Conservation (phyloP, 2,329 filamentous ascomycete genomes). For the Claviceps arundinis region DNA sequence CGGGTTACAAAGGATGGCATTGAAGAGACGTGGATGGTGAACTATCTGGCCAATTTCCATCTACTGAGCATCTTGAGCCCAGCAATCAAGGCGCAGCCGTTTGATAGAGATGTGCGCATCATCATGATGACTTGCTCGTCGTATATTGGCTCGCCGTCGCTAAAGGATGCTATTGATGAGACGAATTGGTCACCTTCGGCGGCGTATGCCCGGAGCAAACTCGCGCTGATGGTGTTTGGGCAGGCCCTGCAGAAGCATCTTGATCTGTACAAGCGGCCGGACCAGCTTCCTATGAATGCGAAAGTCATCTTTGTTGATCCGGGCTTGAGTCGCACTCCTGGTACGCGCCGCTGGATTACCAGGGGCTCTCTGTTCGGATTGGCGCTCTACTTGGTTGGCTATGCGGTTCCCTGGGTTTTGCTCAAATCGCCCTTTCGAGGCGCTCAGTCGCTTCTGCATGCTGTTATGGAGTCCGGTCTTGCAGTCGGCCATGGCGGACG, state of each 20-base stretch:
- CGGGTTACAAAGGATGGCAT: constrained; percentile 62
- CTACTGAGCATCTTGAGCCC: constrained; percentile 83
- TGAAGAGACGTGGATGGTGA: constrained; percentile 85
- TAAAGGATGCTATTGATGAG: constrained; percentile 38
- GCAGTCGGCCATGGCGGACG: constrained; percentile 52
- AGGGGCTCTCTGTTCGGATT: constrained; percentile 74
- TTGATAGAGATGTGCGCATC: constrained; percentile 84
- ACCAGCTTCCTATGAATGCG: constrained; percentile 68
- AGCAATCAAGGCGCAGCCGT: constrained; percentile 77
- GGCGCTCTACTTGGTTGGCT: constrained; percentile 60
- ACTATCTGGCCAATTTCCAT: constrained; percentile 93
- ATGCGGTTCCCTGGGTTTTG: constrained; percentile 73
- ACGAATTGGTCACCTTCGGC: constrained; percentile 40
- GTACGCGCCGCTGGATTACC: constrained; percentile 76
- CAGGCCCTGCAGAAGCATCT: constrained; percentile 88
- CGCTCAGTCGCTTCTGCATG: constrained; percentile 75
- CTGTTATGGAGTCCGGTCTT: constrained; percentile 68
- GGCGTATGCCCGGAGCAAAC: constrained; percentile 52
- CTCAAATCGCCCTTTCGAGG: constrained; percentile 75
- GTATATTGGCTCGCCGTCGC: constrained; percentile 66
- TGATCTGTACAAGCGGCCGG: constrained; percentile 68
- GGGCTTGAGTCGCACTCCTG: constrained; percentile 70
- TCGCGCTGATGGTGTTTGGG: constrained; percentile 82
- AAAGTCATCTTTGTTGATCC: constrained; percentile 82
- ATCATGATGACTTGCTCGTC: constrained; percentile 77